Conservation (phyloP, 1,139 yeast species). For the Suhomyces bolitotheri region DNA sequence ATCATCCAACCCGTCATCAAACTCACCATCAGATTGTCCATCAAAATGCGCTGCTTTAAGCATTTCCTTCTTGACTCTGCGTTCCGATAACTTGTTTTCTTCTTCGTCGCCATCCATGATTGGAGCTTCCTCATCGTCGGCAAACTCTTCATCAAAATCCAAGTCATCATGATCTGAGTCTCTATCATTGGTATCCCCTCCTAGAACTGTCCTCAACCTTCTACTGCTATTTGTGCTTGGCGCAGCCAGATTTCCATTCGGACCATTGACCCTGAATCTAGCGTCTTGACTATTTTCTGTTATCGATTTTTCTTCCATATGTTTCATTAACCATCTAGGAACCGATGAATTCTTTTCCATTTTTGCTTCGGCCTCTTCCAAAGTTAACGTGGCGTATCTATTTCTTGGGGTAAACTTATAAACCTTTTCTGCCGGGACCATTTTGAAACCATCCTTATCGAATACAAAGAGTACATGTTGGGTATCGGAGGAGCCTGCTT, state of each 20-base stretch:
- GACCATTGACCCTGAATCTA: conserved; percentile 38
- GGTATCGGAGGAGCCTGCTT: conserved; percentile 87
- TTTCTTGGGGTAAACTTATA: conserved; percentile 92
- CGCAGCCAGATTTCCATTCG: conserved; percentile 12
- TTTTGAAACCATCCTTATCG: conserved; percentile 84
- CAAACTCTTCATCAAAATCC: conserved; percentile 95
- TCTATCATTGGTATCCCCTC: conserved; percentile 50
- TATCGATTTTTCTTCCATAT: conserved; percentile 63
- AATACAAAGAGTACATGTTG: conserved; percentile 79
- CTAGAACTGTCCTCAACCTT: conserved; percentile 61
- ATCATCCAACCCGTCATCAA: conserved; percentile 61
- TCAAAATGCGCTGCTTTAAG: conserved; percentile 75
- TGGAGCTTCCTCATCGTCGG: conserved; percentile 98
- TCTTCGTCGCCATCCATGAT: conserved; percentile 96
- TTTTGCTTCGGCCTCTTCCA: conserved; percentile 94
- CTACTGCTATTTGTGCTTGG: conserved; percentile 14
- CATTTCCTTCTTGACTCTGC: conserved; percentile 87
- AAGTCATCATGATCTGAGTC: conserved; percentile 88
- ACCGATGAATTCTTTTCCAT: conserved; percentile 81
- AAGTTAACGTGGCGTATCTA: conserved; percentile 86
- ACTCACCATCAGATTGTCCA: conserved; percentile 60
- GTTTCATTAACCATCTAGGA: conserved; percentile 96
- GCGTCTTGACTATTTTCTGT: conserved; percentile 49
- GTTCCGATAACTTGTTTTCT: conserved; percentile 87
- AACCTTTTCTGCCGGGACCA: conserved; percentile 94